Evolutionary conservation across 2,329 filamentous ascomycete genomes (phyloP).

Genomic region (Aschersonia sp.): DNA sequence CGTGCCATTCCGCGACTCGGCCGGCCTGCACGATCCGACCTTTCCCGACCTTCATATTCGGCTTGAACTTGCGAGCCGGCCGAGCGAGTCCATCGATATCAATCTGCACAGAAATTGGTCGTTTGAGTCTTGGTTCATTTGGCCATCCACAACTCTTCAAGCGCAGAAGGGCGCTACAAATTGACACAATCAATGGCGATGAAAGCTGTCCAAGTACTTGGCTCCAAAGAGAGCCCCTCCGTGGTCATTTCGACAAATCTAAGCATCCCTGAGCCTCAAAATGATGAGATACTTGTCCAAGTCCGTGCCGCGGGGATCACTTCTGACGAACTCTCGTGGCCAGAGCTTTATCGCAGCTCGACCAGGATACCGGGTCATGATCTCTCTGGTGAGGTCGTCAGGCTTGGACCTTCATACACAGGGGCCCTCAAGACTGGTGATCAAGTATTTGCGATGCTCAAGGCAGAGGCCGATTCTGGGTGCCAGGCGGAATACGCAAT

Average conservation of each 20-base stretch:
- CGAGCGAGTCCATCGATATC: too few relatives aligned
- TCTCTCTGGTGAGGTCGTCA: constrained; percentile 16
- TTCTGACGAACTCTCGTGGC: constrained; percentile 18
- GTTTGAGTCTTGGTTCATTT: too few relatives aligned
- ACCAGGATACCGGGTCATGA: constrained; percentile 19
- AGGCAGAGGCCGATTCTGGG: constrained; percentile 7
- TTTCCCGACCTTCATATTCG: too few relatives aligned
- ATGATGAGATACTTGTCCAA: constrained; percentile 13
- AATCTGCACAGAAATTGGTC: too few relatives aligned
- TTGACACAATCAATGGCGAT: constrained; percentile 7
- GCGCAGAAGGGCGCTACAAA: background rate
- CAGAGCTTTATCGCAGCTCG: constrained; percentile 14
- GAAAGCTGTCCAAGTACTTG: constrained; percentile 18
- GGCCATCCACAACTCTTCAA: too few relatives aligned
- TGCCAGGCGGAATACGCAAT: constrained; percentile 16
- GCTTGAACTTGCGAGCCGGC: too few relatives aligned
- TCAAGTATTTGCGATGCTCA: constrained; percentile 14
- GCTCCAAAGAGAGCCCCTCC: constrained; percentile 7
- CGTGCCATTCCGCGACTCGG: too few relatives aligned
- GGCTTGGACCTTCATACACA: constrained; percentile 10
- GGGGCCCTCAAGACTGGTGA: constrained; percentile 8
- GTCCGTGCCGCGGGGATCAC: constrained; percentile 19
- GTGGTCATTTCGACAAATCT: constrained; percentile 7
- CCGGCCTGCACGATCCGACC: too few relatives aligned
- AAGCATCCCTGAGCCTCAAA: constrained; percentile 6